Base-by-base conservation (phyloP, 371 early-diverging fungal species). In the Rhizopus sp. region DNA sequence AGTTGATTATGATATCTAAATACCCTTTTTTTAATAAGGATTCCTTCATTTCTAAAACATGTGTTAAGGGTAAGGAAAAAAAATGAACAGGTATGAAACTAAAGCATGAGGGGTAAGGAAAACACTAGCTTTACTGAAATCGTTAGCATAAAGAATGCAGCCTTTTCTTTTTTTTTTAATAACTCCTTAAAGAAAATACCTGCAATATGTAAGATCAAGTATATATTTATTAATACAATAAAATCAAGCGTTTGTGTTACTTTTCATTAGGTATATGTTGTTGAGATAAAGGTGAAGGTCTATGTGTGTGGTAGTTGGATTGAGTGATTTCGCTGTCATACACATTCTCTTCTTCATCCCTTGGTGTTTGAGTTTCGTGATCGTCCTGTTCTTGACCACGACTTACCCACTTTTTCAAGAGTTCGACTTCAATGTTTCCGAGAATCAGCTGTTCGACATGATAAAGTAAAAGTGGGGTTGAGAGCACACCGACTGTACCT, bases 401-500 rank as follows among this genome's bases (percentile, higher is more conserved):
- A 7, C 12, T 9, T 8, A 68, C 60, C 68, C 68, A 68, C 16
- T 54, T 59, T 42, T 68, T 68, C 2, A 68, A 53, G 0, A 68
- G 48, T 30, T 68, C 68, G 4, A 68, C 63, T 31, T 68, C 68
- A 17, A 68, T 68, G 29, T 68, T 68, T 0, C 68, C 68, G 13
- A 86, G 64, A 59, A 89, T 83, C 33, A 91, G 63, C 44, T 90
- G 91, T 55, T 83, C 85, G 15, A 88, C 86, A 62, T 91, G 89
- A 57, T 91, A 91, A 16, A 89, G 71, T 50, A 91, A 57, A 8
- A 91, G 63, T 0, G 91, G 91, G 0, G 87, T 80, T 0, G 86
- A 78, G 45, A 87, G 57, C 4, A 89, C 77, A 31, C 89, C 91
- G 9, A 86, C 72, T 31, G 77, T 55, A n/a, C 78, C 79, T 4